Evolutionary conservation across 2,329 filamentous ascomycete genomes (phyloP).

Genomic region (Ophiocordyceps camponoti-floridani): DNA sequence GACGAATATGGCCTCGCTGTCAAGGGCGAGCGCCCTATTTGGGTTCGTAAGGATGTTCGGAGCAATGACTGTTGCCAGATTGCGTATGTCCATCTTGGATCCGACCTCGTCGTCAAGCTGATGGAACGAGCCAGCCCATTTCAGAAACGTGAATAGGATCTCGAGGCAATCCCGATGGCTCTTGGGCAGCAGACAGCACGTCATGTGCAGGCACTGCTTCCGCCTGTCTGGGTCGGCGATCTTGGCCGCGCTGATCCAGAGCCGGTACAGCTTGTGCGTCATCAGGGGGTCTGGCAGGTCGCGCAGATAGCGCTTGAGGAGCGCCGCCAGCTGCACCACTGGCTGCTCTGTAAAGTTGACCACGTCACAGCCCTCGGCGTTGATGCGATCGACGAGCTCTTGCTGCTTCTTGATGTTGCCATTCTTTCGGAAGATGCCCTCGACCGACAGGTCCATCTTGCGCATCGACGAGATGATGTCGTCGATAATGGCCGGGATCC

Average conservation of each 20-base stretch:
- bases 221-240: conserved; percentile 67
- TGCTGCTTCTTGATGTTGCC: conserved; percentile 91
- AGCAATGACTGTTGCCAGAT: conserved; percentile 90
- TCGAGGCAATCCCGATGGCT: conserved; percentile 86
- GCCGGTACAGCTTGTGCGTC: conserved; percentile 81
- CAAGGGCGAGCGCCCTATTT: conserved; percentile 47
- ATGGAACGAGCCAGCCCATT: conserved; percentile 94
- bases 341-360: conserved; percentile 78
- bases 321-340: conserved; percentile 81
- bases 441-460: conserved; percentile 97
- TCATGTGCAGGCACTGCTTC: conserved; percentile 71
- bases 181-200: conserved; percentile 85
- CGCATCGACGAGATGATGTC: conserved; percentile 89
- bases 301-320: conserved; percentile 87
- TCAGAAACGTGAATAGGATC: conserved; percentile 87
- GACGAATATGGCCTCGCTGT: conserved; percentile 78
- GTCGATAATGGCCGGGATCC: conserved; percentile 87
- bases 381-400: conserved; percentile 71
- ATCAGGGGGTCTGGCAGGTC: conserved; percentile 88
- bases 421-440: conserved; percentile 97
- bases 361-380: conserved; percentile 67
- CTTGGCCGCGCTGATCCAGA: conserved; percentile 84
- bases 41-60: conserved; percentile 78
- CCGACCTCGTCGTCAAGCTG: conserved; percentile 93
- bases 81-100: conserved; percentile 98